Base-by-base conservation (phyloP, 129 eudicot species). In the Arctium lappa region DNA sequence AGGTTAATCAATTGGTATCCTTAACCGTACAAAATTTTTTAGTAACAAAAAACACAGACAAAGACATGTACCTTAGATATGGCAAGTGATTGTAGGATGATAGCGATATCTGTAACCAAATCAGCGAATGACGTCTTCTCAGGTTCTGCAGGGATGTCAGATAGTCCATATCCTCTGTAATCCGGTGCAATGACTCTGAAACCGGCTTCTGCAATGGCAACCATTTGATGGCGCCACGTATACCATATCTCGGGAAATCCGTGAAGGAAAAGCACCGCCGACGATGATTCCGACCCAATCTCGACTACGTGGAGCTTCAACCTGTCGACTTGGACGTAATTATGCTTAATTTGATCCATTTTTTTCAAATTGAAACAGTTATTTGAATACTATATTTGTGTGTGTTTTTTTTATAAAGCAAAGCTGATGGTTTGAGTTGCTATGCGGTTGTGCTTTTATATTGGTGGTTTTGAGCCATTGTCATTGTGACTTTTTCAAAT, bases 181-280 rank as follows among this genome's bases (percentile, higher is more conserved):
- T 88, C 89, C 5, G 80, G 85, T 34, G 88, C 86, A 27, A 88
- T 78, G 0, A 86, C 91, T 74, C 84, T 56, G 84, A 62, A 86
- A 0, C 89, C 91, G 12, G 88, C 86, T 32, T 80, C 27, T 27
- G 91, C 86, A 13, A 88, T 79, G 27, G 80, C 87, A 30, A 78
- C 44, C 91, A 88, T 88, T 79, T 88, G 89, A 83, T 88, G 84
- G 9, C 91, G 89, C 89, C 91, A 88, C 1, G 89, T 80, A 82
- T 88, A 88, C 91, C 91, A 86, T 73, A 88, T 86, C 62, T 88
- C 91, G 0, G 91, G 89, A 15, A 88, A 88, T 5, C 89, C 91
- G 50, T 88, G 87, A 0, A 88, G 84, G 27, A 88, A 88, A 38
- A 88, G 68, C 15, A 88, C 88, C 46, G 76, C 74, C 30, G 80